Evolutionary conservation across 495 filamentous ascomycete species (phyloP).

Genomic region (Penicillium bovifimosum): DNA sequence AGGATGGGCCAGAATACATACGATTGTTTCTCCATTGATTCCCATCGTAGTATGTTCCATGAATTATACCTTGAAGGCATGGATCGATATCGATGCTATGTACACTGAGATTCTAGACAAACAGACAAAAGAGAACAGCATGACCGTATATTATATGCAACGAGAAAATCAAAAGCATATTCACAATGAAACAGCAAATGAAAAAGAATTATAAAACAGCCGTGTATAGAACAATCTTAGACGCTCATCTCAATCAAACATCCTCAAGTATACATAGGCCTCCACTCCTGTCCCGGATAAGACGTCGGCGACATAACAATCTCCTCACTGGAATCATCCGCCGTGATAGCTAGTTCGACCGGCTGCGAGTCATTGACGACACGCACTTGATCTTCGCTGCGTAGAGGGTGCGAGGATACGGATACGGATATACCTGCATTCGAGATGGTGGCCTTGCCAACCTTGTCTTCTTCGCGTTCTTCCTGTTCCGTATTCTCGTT

Average conservation of each 20-base stretch:
- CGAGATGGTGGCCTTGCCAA: slow-evolving; percentile 10
- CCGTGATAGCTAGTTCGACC: slow-evolving; percentile 37
- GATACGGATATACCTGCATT: not conserved
- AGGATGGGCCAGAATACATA: too few species aligned
- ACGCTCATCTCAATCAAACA: slow-evolving; percentile 9
- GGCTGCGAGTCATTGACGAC: slow-evolving; percentile 24
- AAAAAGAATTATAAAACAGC: not conserved
- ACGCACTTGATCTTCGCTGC: slow-evolving; percentile 15
- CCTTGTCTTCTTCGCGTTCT: not conserved
- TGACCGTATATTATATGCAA: too few species aligned
- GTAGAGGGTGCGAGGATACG: slow-evolving; percentile 23
- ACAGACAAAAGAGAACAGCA: too few species aligned
- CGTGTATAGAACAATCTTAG: slow-evolving; percentile 16
- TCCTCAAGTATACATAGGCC: slow-evolving; percentile 39
- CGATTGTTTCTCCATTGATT: too few species aligned
- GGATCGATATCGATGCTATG: too few species aligned
- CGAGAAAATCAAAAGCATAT: not conserved
- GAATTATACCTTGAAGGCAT: too few species aligned
- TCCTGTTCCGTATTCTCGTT: slow-evolving; percentile 1
- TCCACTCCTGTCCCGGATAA: slow-evolving; percentile 82
- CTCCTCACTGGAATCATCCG: slow-evolving; percentile 50
- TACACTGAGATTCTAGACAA: too few species aligned
- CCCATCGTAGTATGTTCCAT: too few species aligned
- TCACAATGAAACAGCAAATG: not conserved
- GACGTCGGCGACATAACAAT: slow-evolving; percentile 69